phyloP scores from a whole-genome alignment of 2,329 filamentous ascomycete species.

The Diaporthe humulicola region DNA sequence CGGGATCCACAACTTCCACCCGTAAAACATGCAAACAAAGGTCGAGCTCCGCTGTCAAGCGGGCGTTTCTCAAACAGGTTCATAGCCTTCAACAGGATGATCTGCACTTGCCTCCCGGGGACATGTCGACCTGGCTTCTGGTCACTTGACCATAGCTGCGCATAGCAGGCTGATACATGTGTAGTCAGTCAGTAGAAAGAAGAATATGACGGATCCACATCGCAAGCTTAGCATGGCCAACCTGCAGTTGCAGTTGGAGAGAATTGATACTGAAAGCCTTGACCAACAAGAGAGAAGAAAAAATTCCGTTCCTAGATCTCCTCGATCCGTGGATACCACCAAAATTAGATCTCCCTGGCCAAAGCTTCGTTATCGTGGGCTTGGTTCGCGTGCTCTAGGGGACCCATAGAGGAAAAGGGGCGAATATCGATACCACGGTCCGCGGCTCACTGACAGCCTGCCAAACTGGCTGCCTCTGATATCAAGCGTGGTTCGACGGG shows the following conservation, averaged over 20 bases:
- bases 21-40: conserved; percentile 19
- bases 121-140: background rate
- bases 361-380: conserved; percentile 31
- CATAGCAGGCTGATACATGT: background rate
- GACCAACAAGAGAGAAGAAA: background rate
- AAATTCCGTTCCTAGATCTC: conserved; percentile 3
- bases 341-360: conserved; percentile 33
- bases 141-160: background rate
- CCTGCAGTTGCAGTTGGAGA: background rate
- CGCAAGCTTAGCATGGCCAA: background rate
- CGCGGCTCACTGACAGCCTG: conserved; percentile 19
- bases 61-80: conserved; percentile 12
- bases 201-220: background rate
- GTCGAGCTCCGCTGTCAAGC: conserved; percentile 27
- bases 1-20: conserved; percentile 21
- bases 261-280: background rate
- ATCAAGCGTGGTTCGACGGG: conserved; percentile 13
- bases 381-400: conserved; percentile 13
- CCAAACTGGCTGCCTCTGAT: conserved; percentile 17
- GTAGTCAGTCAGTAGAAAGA: background rate
- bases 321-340: conserved; percentile 16
- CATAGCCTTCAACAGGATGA: background rate
- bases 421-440: conserved; percentile 9
- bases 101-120: background rate
- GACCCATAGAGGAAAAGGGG: conserved; percentile 34